Base-by-base conservation (phyloP, 257 asterid genomes). In the Paulownia fortunei region DNA sequence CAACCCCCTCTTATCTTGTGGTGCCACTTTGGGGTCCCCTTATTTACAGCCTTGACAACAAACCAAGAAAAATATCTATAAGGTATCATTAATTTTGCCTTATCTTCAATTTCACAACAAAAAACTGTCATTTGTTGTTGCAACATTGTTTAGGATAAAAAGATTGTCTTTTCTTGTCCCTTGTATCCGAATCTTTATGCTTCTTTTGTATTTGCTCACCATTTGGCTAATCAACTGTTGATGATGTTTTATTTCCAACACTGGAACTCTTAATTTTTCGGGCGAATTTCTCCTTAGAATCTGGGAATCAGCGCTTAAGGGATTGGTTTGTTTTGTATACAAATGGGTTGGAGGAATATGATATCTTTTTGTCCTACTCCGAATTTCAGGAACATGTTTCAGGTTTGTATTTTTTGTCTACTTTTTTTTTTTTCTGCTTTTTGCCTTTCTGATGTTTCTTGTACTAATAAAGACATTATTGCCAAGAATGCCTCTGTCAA, bases 331-430 rank as follows among this genome's bases (percentile, higher is more conserved):
- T 42, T 37, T 47, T 70, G 74, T 34, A 5, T 19, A 10, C 64
- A 42, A 60, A 84, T 89, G 96, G 89, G 85, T 78, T 82, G 90
- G 93, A 85, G 80, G 71, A 72, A 81, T 69, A 59, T 76, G 81
- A 56, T 86, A n/a, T 82, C 88, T 0, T 44, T 84, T 76, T 82
- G 83, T 54, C 86, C 87, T 52, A 12, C 81, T 19, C 69, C 83
- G 51, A 81, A 69, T 70, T 66, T 89, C 39, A 8, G 86, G 76
- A 84, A 79, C 63, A 81, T 89, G 80, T 88, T 91, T 85, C 97
- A 87, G 98, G 98, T 93, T 82, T 51, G 91, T 77, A 9, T 19
- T 42, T 37, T 49, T 4, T 32, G n/a, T 19, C 0, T 44, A 5
- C 6, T 1, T 30, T 16, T 24, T 19, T 12, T 11, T 46, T 55